Evolutionary conservation across 2,329 filamentous ascomycete genomes (phyloP).

Genomic region (Xylariomycetidae sp.): DNA sequence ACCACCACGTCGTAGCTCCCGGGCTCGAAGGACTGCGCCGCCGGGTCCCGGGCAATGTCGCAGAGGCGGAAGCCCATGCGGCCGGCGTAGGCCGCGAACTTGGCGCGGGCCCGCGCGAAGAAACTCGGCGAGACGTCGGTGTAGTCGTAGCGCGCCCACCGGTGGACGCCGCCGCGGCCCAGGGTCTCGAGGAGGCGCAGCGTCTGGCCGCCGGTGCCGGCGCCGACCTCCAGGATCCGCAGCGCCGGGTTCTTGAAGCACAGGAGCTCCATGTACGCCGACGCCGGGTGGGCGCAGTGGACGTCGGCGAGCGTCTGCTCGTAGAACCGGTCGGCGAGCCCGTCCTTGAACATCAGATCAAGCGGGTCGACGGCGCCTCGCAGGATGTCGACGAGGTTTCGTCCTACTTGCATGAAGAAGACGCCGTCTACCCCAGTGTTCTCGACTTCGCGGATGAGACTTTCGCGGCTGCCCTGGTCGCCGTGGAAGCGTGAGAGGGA

Average conservation of each 20-base stretch:
- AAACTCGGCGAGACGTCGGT: constrained; percentile 7
- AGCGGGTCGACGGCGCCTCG: constrained; percentile 3
- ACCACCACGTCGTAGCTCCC: constrained; percentile 4
- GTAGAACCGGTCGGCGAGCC: constrained; percentile 2
- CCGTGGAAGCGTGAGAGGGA: not conserved
- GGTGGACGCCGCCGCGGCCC: not conserved
- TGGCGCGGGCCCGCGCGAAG: constrained; percentile 1
- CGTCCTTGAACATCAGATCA: constrained; percentile 1
- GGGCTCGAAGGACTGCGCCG: not conserved
- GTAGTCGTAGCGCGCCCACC: constrained; percentile 4
- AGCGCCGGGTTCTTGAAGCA: constrained; percentile 6
- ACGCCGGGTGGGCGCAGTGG: not conserved
- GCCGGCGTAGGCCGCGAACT: not conserved
- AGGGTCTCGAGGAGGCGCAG: constrained; percentile 1
- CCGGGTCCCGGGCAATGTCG: constrained; percentile 3
- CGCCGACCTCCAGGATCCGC: constrained; percentile 2
- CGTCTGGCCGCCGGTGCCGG: constrained; percentile 4
- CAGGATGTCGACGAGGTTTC: not conserved
- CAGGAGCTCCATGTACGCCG: constrained; percentile 1
- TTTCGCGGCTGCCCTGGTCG: not conserved
- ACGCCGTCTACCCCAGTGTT: not conserved
- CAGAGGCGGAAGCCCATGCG: constrained; percentile 1
- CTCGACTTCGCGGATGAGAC: not conserved
- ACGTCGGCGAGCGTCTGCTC: constrained; percentile 1
- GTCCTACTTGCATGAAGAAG: constrained; percentile 2